Evolutionary conservation across 1,284 basidiomycete species (phyloP).

Genomic region (Cutaneotrichosporon sp.): DNA sequence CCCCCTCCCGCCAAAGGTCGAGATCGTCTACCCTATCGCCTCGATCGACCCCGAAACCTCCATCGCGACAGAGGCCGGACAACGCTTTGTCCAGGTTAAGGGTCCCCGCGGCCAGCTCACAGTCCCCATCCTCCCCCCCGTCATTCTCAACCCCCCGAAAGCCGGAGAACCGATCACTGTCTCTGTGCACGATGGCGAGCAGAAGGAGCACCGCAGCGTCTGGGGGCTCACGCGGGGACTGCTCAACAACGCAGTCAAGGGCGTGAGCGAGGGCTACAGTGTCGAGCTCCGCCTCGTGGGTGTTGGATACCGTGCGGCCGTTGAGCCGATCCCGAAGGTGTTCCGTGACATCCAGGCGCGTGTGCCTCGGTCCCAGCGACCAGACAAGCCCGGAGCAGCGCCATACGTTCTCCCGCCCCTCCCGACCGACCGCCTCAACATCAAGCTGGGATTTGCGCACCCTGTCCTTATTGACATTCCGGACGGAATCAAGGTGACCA

Average conservation of each 20-base stretch:
- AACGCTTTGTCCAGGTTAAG: constrained; percentile 51
- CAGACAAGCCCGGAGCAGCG: constrained; percentile 20
- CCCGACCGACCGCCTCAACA: constrained; percentile 55
- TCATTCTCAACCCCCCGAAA: constrained; percentile 49
- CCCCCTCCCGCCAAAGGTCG: constrained; percentile 61
- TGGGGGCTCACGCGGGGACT: constrained; percentile 92
- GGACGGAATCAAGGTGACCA: constrained; percentile 61
- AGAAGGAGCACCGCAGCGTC: constrained; percentile 74
- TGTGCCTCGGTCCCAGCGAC: constrained; percentile 19
- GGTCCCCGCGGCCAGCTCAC: constrained; percentile 72
- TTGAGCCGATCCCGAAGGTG: constrained; percentile 73
- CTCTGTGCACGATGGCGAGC: constrained; percentile 63
- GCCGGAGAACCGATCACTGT: constrained; percentile 45
- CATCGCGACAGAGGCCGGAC: constrained; percentile 19
- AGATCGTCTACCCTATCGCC: constrained; percentile 49
- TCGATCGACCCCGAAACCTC: constrained; percentile 33
- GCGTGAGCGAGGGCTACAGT: constrained; percentile 82
- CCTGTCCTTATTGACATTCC: constrained; percentile 78
- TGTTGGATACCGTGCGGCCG: constrained; percentile 83
- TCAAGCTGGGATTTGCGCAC: constrained; percentile 91
- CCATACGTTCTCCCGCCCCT: constrained; percentile 22
- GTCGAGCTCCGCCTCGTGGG: constrained; percentile 84
- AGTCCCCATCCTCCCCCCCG: constrained; percentile 62
- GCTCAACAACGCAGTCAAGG: constrained; percentile 80
- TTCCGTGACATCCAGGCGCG: constrained; percentile 36